Evolutionary conservation across 1,284 basidiomycete genomes (phyloP).

Genomic region (Ceratobasidium sp.): DNA sequence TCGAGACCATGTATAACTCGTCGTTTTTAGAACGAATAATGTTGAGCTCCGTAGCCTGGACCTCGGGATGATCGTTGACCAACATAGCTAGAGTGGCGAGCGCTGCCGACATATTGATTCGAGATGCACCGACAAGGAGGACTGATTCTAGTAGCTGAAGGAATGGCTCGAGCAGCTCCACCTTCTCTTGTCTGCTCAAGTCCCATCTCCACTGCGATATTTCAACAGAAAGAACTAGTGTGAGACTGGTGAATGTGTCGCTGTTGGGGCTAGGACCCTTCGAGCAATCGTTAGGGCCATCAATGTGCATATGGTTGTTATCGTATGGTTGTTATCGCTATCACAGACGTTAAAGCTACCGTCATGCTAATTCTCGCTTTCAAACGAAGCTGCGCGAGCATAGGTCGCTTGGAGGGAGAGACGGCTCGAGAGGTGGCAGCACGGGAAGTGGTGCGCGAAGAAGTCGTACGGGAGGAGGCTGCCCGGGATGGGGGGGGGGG

Average conservation of each 20-base stretch:
- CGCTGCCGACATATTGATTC: background rate
- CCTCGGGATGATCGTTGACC: slow-evolving; percentile 5
- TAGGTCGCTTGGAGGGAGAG: too few relatives aligned
- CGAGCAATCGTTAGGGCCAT: too few relatives aligned
- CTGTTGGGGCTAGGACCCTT: too few relatives aligned
- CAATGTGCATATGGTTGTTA: too few relatives aligned
- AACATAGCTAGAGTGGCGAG: background rate
- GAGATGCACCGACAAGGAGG: background rate
- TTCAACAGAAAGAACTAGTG: background rate
- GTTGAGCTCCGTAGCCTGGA: background rate
- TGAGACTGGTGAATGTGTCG: background rate
- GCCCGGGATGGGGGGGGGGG: too few relatives aligned
- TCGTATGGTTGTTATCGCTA: too few relatives aligned
- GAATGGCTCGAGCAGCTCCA: background rate
- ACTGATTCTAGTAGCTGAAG: background rate
- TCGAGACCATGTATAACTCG: background rate
- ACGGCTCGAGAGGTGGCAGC: too few relatives aligned
- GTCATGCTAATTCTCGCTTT: too few relatives aligned
- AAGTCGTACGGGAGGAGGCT: too few relatives aligned
- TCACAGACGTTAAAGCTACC: too few relatives aligned
- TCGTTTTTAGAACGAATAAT: background rate
- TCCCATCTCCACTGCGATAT: background rate
- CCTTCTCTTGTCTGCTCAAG: background rate
- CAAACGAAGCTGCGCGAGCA: too few relatives aligned
- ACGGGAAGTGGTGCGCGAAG: too few relatives aligned